Base-by-base conservation (phyloP, 1,139 yeast species). In the Yamadazyma jaroonii region DNA sequence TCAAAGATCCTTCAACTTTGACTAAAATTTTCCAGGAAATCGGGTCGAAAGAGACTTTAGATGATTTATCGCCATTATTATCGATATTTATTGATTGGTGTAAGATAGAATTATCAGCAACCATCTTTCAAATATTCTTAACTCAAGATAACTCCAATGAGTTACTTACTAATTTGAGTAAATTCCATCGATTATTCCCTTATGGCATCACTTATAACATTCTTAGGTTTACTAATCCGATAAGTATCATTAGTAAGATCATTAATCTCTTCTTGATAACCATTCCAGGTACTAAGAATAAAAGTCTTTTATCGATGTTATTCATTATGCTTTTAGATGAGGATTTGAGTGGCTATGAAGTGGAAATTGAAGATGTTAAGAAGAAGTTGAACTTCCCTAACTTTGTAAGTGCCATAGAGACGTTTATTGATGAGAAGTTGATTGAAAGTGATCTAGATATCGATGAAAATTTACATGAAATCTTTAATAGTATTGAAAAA, bases 71-170 rank as follows among this genome's bases (percentile, higher is more conserved):
- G 3, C 83, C 85, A 2, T 68, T 84, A 34, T 65, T 89, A 36
- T 70, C 70, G 45, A 76, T 85, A 32, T 84, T 89, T 45, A 70
- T 87, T 31, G 87, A 86, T 45, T 84, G 96, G 88, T 77, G 84
- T 45, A 79, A 86, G 42, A 75, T 89, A 15, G 94, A 89, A 54
- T 63, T 87, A 15, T 87, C 96, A 0, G 87, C 96, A 0, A 83
- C 95, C 0, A 62, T 89, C 3, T 88, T 87, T 57, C 89, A 86
- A 48, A 52, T 84, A 32, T 83, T 89, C 50, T 65, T 90, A 29
- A 90, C 92, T 1, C 84, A 79, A 41, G 97, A 90, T 56, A 78
- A 79, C 45, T 80, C 95, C 1, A 76, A 80, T 43, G 96, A 85
- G 48, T 64, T 85, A 52, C 78, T 84, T 47, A 71, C 74, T 6